A percentile compares a stretch with the other conserved stretches of the same genome.
These are phyloP conservation scores for Phialemonium atrogriseum DNA, from an alignment of 2,329 filamentous ascomycete species.

Conservation along the genomic window DNA sequence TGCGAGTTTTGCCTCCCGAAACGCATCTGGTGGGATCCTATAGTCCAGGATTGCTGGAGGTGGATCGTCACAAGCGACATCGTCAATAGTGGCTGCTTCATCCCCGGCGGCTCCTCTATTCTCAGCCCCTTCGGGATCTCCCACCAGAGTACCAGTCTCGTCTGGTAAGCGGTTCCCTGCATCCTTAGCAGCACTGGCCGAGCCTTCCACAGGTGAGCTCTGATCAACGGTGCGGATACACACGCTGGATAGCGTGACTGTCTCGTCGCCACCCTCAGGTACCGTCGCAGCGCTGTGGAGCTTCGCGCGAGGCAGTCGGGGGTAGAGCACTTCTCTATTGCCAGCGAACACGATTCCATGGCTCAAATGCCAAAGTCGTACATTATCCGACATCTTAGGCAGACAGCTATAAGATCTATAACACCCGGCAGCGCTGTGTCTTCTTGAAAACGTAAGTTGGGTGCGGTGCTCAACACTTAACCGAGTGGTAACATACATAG, in stretches of 20 bases:
- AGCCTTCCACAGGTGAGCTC: no score
- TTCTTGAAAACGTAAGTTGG: no score
- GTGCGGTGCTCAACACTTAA: no score
- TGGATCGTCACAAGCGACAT: conserved; percentile 15
- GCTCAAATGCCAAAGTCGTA: conserved; percentile 25
- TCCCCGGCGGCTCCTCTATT: neutral
- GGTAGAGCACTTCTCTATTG: conserved; percentile 14
- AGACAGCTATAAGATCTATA: conserved; percentile 1
- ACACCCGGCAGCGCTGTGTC: no score
- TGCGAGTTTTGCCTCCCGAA: conserved; percentile 39
- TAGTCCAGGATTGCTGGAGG: conserved; percentile 32
- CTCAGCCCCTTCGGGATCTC: no score
- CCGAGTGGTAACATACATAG: no score
- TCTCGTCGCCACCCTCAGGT: neutral
- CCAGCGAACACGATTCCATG: conserved; percentile 28
- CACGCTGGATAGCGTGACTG: neutral
- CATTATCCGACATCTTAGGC: conserved; percentile 9
- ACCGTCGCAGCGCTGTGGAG: conserved; percentile 7
- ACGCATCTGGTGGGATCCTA: conserved; percentile 37
- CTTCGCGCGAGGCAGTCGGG: conserved; percentile 11
- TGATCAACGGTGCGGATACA: neutral
- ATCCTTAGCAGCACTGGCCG: no score
- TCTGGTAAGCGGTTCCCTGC: no score
- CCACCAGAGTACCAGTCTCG: no score
- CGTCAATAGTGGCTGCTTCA: conserved; percentile 2